phyloP scores from a whole-genome alignment of 495 filamentous ascomycete genomes.

The Aspergillus funiculosus region DNA sequence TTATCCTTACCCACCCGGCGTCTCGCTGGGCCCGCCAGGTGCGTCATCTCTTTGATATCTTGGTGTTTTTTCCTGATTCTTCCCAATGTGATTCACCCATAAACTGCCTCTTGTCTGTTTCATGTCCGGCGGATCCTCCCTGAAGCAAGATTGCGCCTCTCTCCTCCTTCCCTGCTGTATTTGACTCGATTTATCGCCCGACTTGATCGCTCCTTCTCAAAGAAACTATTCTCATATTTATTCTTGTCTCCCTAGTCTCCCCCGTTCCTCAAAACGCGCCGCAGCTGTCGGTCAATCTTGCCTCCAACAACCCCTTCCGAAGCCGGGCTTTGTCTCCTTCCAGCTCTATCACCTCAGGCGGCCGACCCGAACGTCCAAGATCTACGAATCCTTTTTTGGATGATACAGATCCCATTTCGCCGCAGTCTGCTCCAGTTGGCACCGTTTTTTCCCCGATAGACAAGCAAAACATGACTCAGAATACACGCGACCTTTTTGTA shows the following conservation, averaged over 20 bases:
- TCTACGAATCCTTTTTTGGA: constrained; percentile 94
- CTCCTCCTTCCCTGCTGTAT: constrained; percentile 9
- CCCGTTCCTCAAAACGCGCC: constrained; percentile 33
- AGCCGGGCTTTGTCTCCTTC: constrained; percentile 78
- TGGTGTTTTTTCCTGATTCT: constrained; percentile 5
- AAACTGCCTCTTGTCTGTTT: constrained; percentile 23
- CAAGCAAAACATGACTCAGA: constrained; percentile 50
- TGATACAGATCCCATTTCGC: constrained; percentile 50
- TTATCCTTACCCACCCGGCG: constrained; percentile 35
- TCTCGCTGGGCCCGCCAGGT: constrained; percentile 37
- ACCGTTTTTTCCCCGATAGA: constrained; percentile 54
- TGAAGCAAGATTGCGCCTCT: constrained; percentile 10
- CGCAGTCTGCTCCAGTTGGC: constrained; percentile 42
- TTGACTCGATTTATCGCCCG: constrained; percentile 9
- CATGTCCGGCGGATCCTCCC: constrained; percentile 14
- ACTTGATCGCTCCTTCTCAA: not conserved
- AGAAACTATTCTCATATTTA: constrained; percentile 14
- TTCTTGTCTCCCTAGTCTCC: constrained; percentile 14
- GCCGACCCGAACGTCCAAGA: constrained; percentile 58
- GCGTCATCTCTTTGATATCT: constrained; percentile 26
- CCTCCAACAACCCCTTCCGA: constrained; percentile 98
- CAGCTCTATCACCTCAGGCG: constrained; percentile 36
- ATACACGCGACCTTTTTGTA: constrained; percentile 88
- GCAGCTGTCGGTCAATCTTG: constrained; percentile 56
- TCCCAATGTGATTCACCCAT: constrained; percentile 5